phyloP scores from a whole-genome alignment of 176 grass and related monocot species.

The Zoysia pacifica region DNA sequence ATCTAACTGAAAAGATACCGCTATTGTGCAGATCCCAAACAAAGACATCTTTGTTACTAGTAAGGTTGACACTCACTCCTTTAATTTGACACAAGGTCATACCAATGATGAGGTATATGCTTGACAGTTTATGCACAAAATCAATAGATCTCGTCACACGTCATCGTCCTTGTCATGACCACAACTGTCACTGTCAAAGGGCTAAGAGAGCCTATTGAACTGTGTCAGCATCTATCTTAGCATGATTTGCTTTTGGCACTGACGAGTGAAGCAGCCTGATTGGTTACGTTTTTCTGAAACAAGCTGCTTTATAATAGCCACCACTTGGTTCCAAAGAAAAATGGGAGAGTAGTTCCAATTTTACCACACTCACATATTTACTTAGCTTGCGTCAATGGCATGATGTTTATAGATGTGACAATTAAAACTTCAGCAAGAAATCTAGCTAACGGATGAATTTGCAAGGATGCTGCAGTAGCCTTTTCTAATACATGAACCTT shows the following conservation, averaged over 20 bases:
- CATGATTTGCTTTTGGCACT: background rate
- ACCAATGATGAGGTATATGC: background rate
- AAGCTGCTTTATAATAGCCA: conserved; percentile 17
- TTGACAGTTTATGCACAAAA: background rate
- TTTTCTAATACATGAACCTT: background rate
- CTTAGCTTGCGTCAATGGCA: background rate
- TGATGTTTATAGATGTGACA: conserved; percentile 22
- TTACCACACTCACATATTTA: background rate
- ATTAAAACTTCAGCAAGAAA: conserved; percentile 40
- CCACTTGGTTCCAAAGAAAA: background rate
- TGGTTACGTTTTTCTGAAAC: conserved; percentile 2
- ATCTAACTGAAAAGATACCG: too few species aligned
- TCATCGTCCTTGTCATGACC: conserved; percentile 2
- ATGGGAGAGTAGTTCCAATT: background rate
- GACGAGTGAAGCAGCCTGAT: conserved; percentile 14
- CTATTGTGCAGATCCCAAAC: too few species aligned
- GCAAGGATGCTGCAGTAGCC: conserved; percentile 45
- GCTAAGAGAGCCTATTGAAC: background rate
- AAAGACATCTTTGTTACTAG: too few species aligned
- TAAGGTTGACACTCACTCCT: too few species aligned
- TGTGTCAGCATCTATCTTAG: background rate
- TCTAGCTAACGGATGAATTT: conserved; percentile 37
- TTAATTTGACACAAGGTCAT: too few species aligned
- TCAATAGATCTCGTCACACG: conserved; percentile 15
- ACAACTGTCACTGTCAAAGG: conserved; percentile 25